A percentile compares a stretch with the other conserved stretches of the same genome.
Conservation (phyloP, 345 rosid genomes). For the Sisymbrium irio region DNA sequence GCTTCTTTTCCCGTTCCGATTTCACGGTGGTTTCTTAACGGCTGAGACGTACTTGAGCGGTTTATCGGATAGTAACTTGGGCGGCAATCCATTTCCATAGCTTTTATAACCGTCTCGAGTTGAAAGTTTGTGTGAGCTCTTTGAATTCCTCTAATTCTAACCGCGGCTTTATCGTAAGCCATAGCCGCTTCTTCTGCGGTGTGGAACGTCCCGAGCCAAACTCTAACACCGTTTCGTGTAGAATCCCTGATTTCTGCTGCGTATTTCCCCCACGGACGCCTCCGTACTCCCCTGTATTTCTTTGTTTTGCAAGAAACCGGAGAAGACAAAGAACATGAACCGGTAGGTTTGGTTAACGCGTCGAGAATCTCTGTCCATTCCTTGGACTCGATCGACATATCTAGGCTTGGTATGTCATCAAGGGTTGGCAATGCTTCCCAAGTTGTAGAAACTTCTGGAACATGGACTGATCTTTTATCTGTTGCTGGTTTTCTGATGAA, state of each 20-base stretch:
- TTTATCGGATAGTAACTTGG: constrained; percentile 10
- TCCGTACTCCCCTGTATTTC: constrained; percentile 76
- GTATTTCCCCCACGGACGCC: constrained; percentile 87
- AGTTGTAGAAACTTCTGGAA: constrained; percentile 26
- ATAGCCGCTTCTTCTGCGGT: constrained; percentile 90
- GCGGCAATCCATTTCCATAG: constrained; percentile 32
- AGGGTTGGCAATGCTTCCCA: constrained; percentile 54
- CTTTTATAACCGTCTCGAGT: constrained; percentile 46
- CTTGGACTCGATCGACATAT: constrained; percentile 59
- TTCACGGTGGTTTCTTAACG: background rate
- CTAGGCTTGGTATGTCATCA: constrained; percentile 42
- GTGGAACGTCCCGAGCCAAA: constrained; percentile 87
- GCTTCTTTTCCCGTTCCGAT: background rate
- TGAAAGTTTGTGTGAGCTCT: constrained; percentile 77
- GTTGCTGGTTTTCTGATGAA: constrained; percentile 45
- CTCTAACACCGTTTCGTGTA: constrained; percentile 60
- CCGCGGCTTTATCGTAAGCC: constrained; percentile 90
- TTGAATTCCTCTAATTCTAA: constrained; percentile 63
- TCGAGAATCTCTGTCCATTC: constrained; percentile 60
- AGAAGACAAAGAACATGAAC: constrained; percentile 3
- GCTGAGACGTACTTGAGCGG: background rate
- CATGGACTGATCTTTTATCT: background rate
- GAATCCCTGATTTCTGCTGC: constrained; percentile 92
- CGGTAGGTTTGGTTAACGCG: constrained; percentile 1
- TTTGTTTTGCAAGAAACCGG: constrained; percentile 25